Percentiles rank a stretch among this genome's conserved stretches.
Evolutionary conservation across 345 rosid genomes (phyloP).

Genomic region (Eucalyptus erythrocorys): DNA sequence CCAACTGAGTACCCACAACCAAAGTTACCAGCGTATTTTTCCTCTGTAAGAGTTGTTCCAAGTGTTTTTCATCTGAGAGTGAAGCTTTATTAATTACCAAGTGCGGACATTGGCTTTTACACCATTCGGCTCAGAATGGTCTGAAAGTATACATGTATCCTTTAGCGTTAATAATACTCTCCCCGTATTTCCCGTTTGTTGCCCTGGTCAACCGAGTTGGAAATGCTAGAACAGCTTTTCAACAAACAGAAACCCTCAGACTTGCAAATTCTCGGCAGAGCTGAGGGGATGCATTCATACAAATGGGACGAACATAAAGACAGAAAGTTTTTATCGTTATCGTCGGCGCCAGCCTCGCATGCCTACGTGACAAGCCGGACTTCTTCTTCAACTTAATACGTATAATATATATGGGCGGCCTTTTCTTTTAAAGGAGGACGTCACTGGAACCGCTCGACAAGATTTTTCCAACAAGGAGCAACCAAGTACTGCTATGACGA

Average conservation of each 20-base stretch:
- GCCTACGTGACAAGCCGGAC: not conserved
- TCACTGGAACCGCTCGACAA: not conserved
- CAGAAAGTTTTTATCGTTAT: not conserved
- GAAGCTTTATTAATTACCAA: not conserved
- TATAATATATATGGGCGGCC: not conserved
- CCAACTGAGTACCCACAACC: not conserved
- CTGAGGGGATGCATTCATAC: too few species aligned
- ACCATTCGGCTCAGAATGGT: not conserved
- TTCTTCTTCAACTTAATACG: not conserved
- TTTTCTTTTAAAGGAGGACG: not conserved
- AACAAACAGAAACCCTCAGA: not conserved
- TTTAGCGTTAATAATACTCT: not conserved
- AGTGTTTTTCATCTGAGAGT: not conserved
- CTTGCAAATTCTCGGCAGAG: not conserved
- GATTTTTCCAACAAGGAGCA: not conserved
- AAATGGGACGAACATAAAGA: not conserved
- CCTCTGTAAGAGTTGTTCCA: not conserved
- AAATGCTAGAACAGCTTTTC: not conserved
- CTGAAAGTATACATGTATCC: not conserved
- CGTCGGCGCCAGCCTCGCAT: not conserved
- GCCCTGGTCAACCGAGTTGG: not conserved
- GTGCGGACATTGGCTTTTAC: not conserved
- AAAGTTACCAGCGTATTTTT: not conserved
- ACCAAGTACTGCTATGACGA: not conserved
- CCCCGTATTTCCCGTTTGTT: not conserved